phyloP scores from a whole-genome alignment of 257 asterid genomes.

The Anisodus tanguticus region DNA sequence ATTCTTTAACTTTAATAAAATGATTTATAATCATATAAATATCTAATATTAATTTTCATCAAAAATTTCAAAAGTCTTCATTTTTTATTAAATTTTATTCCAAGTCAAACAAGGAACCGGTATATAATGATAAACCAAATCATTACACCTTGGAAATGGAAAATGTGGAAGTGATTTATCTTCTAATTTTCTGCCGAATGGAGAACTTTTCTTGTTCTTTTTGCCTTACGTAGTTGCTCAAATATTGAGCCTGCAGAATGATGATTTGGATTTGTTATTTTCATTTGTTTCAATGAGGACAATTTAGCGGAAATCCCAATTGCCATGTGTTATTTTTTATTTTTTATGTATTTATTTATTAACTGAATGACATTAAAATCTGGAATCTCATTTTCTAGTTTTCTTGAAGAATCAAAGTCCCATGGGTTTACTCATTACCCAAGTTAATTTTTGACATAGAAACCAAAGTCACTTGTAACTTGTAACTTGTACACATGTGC shows the following conservation, averaged over 20 bases:
- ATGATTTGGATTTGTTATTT: neutral
- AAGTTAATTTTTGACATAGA: constrained; percentile 15
- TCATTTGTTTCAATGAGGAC: neutral
- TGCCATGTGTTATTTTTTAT: neutral
- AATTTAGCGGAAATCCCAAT: constrained; percentile 21
- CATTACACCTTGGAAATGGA: neutral
- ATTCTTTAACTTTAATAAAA: no score
- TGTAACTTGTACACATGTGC: neutral
- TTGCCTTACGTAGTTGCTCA: neutral
- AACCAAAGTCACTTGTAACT: neutral
- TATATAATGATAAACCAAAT: no score
- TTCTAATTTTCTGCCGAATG: constrained; percentile 3
- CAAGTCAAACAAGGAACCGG: no score
- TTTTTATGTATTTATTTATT: neutral
- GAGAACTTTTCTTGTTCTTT: constrained; percentile 3
- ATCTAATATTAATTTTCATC: no score
- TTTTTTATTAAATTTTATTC: no score
- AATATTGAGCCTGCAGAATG: constrained; percentile 26
- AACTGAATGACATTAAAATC: neutral
- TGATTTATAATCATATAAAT: no score
- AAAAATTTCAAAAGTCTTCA: no score
- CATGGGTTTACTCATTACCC: neutral
- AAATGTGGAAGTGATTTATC: neutral
- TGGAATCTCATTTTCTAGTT: neutral
- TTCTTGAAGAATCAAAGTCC: neutral